Evolutionary conservation across 192 early-diverging fungal genomes (phyloP).

Genomic region (Gryganskiella cystojenkinii): DNA sequence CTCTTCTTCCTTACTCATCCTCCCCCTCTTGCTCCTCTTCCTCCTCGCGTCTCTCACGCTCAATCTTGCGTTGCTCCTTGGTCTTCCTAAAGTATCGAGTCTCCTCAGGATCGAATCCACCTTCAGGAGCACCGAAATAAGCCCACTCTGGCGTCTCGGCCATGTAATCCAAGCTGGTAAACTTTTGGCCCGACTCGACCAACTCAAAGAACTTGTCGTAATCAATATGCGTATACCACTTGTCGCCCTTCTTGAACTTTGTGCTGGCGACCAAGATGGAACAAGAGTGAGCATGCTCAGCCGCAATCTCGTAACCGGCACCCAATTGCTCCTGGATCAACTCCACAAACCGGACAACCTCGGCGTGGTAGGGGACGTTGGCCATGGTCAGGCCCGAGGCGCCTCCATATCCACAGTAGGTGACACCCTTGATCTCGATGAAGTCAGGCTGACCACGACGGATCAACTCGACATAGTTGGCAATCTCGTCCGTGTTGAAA

Average conservation of each 20-base stretch:
- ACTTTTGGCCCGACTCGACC: slow-evolving; percentile 59
- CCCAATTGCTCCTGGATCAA: slow-evolving; percentile 63
- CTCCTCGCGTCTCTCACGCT: slow-evolving; percentile 32
- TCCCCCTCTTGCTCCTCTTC: slow-evolving; percentile 13
- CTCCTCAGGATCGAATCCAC: slow-evolving; percentile 79
- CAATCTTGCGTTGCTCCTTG: slow-evolving; percentile 49
- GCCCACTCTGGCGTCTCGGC: slow-evolving; percentile 77
- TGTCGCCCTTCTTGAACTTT: slow-evolving; percentile 72
- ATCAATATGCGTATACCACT: slow-evolving; percentile 82
- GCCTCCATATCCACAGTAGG: slow-evolving; percentile 80
- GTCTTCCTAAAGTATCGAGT: slow-evolving; percentile 71
- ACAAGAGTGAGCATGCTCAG: slow-evolving; percentile 77
- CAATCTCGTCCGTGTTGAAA: slow-evolving; percentile 73
- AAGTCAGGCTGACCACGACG: slow-evolving; percentile 73
- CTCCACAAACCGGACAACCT: slow-evolving; percentile 74
- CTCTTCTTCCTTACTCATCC: too few relatives aligned
- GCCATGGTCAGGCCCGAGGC: slow-evolving; percentile 73
- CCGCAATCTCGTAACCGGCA: slow-evolving; percentile 74
- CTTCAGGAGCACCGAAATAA: slow-evolving; percentile 69
- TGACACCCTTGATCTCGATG: slow-evolving; percentile 83
- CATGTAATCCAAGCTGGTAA: slow-evolving; percentile 75
- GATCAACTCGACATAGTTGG: slow-evolving; percentile 73
- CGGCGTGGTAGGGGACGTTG: slow-evolving; percentile 77
- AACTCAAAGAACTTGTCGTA: slow-evolving; percentile 76
- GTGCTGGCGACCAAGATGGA: slow-evolving; percentile 73